A percentile compares a stretch with the other conserved stretches of the same genome.
Evolutionary conservation across 1,284 basidiomycete genomes (phyloP).

Genomic region (Ceratobasidium sp.): DNA sequence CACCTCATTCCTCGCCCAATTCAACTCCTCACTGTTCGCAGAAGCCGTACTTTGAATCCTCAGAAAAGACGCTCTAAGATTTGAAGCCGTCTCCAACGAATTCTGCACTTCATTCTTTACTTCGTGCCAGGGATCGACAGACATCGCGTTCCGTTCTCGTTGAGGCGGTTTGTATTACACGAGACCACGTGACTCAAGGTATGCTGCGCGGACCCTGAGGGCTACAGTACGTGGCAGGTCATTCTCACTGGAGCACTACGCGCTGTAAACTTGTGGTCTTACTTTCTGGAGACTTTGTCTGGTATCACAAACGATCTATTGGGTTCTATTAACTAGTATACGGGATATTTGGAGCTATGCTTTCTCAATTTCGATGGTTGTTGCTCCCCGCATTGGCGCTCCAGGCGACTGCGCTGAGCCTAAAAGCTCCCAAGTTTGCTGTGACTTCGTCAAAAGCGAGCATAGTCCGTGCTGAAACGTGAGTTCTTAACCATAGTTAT

Average conservation of each 20-base stretch:
- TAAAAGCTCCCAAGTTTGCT: slow-evolving; percentile 33
- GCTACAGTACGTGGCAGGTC: slow-evolving; percentile 27
- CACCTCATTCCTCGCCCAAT: slow-evolving; percentile 81
- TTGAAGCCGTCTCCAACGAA: slow-evolving; percentile 76
- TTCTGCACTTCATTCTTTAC: slow-evolving; percentile 82
- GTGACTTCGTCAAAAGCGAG: slow-evolving; percentile 37
- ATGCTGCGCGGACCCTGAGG: slow-evolving; percentile 12
- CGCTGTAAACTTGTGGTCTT: no score
- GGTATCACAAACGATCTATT: no score
- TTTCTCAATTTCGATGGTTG: slow-evolving; percentile 32
- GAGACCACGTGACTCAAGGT: slow-evolving; percentile 1
- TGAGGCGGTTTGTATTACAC: no score
- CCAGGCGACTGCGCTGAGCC: slow-evolving; percentile 34
- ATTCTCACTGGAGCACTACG: slow-evolving; percentile 2
- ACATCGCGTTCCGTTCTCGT: slow-evolving; percentile 39
- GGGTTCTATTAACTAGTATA: neutral
- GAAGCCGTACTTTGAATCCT: slow-evolving; percentile 78
- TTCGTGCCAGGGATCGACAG: slow-evolving; percentile 79
- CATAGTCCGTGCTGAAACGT: slow-evolving; percentile 36
- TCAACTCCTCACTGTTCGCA: slow-evolving; percentile 78
- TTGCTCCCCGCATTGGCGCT: slow-evolving; percentile 28
- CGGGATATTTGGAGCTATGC: slow-evolving; percentile 3
- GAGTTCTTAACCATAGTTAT: neutral
- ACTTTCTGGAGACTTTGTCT: no score
- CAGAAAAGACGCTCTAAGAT: slow-evolving; percentile 78